Evolutionary conservation across 805 yeast genomes (phyloP).

Genomic region (Yarrowia sp.): DNA sequence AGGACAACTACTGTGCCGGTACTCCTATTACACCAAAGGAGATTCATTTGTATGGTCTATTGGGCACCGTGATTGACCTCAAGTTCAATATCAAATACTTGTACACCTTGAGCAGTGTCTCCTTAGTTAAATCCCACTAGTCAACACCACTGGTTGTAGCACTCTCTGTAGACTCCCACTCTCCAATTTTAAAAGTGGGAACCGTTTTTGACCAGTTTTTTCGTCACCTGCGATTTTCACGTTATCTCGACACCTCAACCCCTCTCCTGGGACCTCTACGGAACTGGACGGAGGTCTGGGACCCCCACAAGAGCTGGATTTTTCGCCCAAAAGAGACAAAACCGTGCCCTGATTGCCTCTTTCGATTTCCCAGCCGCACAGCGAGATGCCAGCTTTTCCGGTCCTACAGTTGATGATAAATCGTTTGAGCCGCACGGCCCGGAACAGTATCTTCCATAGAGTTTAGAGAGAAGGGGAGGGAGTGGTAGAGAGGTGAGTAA

Average conservation of each 20-base stretch:
- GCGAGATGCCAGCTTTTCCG: neutral
- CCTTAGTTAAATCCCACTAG: too few species aligned
- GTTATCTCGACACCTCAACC: neutral
- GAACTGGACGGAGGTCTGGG: neutral
- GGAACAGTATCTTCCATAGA: neutral
- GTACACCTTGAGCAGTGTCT: too few species aligned
- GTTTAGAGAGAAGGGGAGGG: neutral
- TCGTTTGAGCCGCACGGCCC: conserved; percentile 3
- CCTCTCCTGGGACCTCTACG: neutral
- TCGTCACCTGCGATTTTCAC: neutral
- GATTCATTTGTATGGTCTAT: too few species aligned
- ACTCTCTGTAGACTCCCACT: too few species aligned
- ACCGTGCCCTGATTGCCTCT: neutral
- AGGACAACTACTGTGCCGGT: too few species aligned
- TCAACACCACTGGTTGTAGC: too few species aligned
- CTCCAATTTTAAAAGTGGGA: neutral
- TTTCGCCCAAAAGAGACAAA: neutral
- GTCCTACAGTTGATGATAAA: neutral
- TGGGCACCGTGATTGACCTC: too few species aligned
- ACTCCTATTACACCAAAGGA: too few species aligned
- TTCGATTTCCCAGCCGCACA: neutral
- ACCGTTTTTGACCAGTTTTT: neutral
- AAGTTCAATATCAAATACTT: too few species aligned
- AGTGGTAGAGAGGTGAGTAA: neutral
- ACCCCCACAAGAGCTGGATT: neutral